Base-by-base conservation (phyloP, 2,329 filamentous ascomycete genomes). In the Fusarium nygamai region DNA sequence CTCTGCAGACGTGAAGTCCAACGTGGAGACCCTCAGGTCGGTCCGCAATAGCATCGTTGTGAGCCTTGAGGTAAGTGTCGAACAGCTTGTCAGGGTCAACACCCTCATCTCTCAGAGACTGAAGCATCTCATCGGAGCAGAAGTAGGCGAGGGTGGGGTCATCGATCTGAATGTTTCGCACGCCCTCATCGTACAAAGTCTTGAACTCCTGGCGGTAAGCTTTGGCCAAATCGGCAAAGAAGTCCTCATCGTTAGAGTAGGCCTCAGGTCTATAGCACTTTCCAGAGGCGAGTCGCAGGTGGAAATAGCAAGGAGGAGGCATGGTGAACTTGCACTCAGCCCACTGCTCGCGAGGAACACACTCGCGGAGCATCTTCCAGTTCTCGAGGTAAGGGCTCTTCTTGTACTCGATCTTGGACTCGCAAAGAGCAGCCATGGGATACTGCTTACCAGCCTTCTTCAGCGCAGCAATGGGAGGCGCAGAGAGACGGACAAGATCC, bases 61-160 rank as follows among this genome's bases (percentile, higher is more conserved):
- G 93, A 76, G 92, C 89, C 80, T 89, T 88, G 81, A 94, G 89
- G 80, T 94, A 94, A 38, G 89, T 86, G 75, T 92, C 89, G 58
- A 94, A 88, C 72, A 93, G 88, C 70, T 89, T 88, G 43, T 93
- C 90, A 19, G 91, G 86, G 24, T 90, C 86, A 48, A 87, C 84
- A 74, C 92, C 92, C 29, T 87, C 86, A 64, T 88, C 85, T 83
- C 86, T 78, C 64, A 85, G 90, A 34, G 89, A 89, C 63, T 86
- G 83, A 22, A 91, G 83, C 89, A 92, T 92, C 71, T 90, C 89
- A 43, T 92, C 88, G 9, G 89, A 91, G 83, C 91, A 93, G 81
- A 93, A 93, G 81, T 92, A 87, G 6, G 83, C 89, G 56, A 92
- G 83, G 57, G 90, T 90, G n/a, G 89, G 90, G 78, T 91, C 90